These are phyloP conservation scores for Eucommia ulmoides DNA, from an alignment of 257 asterid genomes.

Conservation along the genomic window DNA sequence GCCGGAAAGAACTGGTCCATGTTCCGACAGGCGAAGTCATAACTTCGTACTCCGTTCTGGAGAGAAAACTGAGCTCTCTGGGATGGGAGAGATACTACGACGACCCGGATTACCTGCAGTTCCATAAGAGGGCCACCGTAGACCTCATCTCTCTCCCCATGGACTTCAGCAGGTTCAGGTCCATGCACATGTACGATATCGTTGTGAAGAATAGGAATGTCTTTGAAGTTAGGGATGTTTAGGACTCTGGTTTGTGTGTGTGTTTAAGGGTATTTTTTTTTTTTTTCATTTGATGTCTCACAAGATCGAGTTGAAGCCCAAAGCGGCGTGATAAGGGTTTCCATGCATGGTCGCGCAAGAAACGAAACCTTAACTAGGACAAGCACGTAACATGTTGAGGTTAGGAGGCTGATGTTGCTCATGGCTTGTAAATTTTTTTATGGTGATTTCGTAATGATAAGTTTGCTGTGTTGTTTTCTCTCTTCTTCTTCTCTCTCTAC, in stretches of 20 bases:
- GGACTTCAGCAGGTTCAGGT: constrained; percentile 51
- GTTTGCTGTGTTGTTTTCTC: too few species aligned
- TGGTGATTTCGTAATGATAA: too few species aligned
- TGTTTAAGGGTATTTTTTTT: neutral
- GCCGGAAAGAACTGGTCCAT: constrained; percentile 15
- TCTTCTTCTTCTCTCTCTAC: too few species aligned
- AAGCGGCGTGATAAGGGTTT: too few species aligned
- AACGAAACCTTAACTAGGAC: too few species aligned
- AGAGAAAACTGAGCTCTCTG: constrained; percentile 28
- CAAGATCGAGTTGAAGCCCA: too few species aligned
- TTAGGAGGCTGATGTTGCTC: too few species aligned
- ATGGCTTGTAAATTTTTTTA: too few species aligned
- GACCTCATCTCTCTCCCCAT: constrained; percentile 65
- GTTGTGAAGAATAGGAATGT: neutral
- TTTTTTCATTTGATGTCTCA: too few species aligned
- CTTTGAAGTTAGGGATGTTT: neutral
- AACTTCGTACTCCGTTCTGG: constrained; percentile 42
- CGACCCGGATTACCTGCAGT: constrained; percentile 56
- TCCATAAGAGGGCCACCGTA: constrained; percentile 50
- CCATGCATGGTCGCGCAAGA: too few species aligned
- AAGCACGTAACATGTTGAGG: too few species aligned
- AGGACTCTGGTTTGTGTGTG: neutral
- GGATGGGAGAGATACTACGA: constrained; percentile 81
- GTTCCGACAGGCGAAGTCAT: constrained; percentile 29
- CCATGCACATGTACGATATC: constrained; percentile 16